Evolutionary conservation across 306 rosid genomes (phyloP), one percentile per base, ranked within the genome.

Genomic region (Canavalia gladiata): DNA sequence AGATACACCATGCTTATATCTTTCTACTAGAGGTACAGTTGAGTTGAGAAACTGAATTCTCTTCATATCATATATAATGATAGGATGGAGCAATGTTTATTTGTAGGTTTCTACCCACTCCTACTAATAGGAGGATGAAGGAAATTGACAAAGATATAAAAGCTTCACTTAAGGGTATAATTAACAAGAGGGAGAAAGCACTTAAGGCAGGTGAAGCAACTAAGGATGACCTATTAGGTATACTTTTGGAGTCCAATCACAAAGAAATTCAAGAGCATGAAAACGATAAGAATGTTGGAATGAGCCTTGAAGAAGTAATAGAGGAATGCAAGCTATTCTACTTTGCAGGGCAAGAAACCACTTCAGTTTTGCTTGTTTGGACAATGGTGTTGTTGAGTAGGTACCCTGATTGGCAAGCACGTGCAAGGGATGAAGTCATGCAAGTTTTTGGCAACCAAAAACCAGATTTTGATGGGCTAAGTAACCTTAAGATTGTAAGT

Each of bases 301-400:
- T 91, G 88, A 89, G 55, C 33, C 74, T 82, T 28, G 64, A 87
- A 7, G 92, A 90, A 1, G 85, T 90, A 4, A 71, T 88, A 0
- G 85, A 74, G 2, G 92, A 90, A 64, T 90, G 91, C 83, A 87
- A 88, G 54, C 18, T 84, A 51, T 86, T 89, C 71, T 89, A 89
- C 87, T 45, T 88, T 76, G 91, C 89, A 5, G 94, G 94, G 37
- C 91, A 90, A 51, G 94, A 88, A 52, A 89, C 95, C 9, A 91
- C 92, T 8, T 83, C 92, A 3, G 77, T 43, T 13, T 74, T 89
- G 35, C 90, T 91, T 4, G 70, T 81, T 50, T 91, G 91, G 92
- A 89, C 91, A 4, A 82, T 91, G 91, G 46, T 89, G 10, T 63
- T 91, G 30, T 60, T 89, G 55, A 47, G 92, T 79, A 74, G 58